Base-by-base conservation (phyloP, 2,329 filamentous ascomycete species). In the Elsinoe batatas region DNA sequence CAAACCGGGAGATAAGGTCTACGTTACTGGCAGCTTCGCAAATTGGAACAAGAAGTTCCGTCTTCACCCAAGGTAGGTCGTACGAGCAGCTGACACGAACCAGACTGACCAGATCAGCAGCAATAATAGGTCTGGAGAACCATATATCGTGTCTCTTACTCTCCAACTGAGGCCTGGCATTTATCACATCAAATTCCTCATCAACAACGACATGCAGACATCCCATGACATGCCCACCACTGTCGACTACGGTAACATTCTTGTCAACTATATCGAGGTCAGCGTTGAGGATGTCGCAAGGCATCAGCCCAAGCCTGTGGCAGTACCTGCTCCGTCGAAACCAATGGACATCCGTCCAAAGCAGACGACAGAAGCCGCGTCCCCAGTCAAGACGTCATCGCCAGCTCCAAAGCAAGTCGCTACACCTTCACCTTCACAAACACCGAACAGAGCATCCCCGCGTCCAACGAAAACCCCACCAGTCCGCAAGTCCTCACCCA, bases 241-340 rank as follows among this genome's bases (percentile, higher is more conserved):
- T 1, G 93, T 98, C 57, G 93, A 98, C 69, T 96, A 94, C 69
- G 94, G 90, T 61, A 97, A 97, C 73, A 95, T 95, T 67, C 78
- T 98, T 15, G 91, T 98, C 71, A 98, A 98, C 72, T 98, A 97
- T 69, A 88, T 98, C 66, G 93, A 98, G 74, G 87, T 97, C 59
- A 88, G 80, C 64, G 82, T 88, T 35, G 85, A 90, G 56, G 85
- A 91, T 65, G 71, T 84, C 30, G 75, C 76, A 10, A 44, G 18
- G n/a, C 18, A 44, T 44, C 40, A 44, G 49, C 30, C 66, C 68
- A 22, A 64, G 55, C 54, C 18, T 36, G 58, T 50, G 3, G 56
- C 58, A n/a, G 58, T 59, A n/a, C 56, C 53, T 13, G 44, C 53
- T 36, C 54, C 60, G 12, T 58, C 59, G 17, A 57, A 61, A 26